phyloP scores from a whole-genome alignment of 257 asterid species.

The Solanum boliviense region DNA sequence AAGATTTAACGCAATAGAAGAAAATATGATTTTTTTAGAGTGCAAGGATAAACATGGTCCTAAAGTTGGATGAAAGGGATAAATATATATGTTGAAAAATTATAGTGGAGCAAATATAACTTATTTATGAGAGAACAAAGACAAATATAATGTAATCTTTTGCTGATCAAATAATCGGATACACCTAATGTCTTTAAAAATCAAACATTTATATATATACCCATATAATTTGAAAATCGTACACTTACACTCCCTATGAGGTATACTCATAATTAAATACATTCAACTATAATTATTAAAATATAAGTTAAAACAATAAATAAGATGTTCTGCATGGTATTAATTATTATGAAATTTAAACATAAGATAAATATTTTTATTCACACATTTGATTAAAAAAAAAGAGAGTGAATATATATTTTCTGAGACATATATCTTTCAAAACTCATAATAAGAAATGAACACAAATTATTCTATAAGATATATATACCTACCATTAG shows the following conservation, averaged over 20 bases:
- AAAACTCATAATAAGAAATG: not conserved
- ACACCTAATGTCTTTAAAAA: not conserved
- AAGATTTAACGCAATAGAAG: not conserved
- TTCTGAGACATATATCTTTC: not conserved
- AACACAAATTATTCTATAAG: not conserved
- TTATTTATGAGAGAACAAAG: no score
- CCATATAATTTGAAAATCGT: not conserved
- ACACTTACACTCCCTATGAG: not conserved
- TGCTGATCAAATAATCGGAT: not conserved
- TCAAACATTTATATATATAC: not conserved
- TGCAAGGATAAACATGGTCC: not conserved
- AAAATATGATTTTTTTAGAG: no score
- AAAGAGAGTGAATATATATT: not conserved
- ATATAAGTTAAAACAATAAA: not conserved
- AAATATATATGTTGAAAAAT: no score
- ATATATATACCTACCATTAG: not conserved
- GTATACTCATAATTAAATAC: not conserved
- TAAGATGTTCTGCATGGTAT: not conserved
- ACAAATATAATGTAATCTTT: no score
- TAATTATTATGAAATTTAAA: not conserved
- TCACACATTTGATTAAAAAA: not conserved
- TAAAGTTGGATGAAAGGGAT: no score
- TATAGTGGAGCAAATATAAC: not conserved
- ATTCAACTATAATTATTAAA: not conserved
- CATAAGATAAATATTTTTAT: not conserved